Conservation (phyloP, 2,329 filamentous ascomycete genomes). For the Didymella pinodella region DNA sequence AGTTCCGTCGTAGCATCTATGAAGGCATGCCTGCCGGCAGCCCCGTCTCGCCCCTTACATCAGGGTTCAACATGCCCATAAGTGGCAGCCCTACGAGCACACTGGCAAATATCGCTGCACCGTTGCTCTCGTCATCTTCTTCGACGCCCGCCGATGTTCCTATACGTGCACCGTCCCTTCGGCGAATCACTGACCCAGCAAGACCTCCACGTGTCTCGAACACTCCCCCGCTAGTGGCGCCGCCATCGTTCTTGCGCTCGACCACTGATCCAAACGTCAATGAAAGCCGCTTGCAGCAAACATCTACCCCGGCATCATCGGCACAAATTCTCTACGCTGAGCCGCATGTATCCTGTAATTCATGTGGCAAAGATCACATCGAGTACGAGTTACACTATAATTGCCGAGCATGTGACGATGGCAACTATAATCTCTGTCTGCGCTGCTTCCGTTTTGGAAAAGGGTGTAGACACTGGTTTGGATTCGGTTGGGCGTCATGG, state of each 20-base stretch:
- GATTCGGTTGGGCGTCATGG: constrained; percentile 79
- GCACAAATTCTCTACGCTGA: constrained; percentile 64
- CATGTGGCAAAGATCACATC: constrained; percentile 75
- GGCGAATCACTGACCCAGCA: constrained; percentile 44
- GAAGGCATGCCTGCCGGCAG: constrained; percentile 35
- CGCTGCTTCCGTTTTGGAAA: constrained; percentile 78
- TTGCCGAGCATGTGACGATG: constrained; percentile 73
- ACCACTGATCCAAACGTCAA: constrained; percentile 38
- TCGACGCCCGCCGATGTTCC: constrained; percentile 28
- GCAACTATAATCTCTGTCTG: constrained; percentile 80
- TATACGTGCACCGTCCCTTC: constrained; percentile 32
- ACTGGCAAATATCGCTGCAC: constrained; percentile 35
- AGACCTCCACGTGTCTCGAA: constrained; percentile 32
- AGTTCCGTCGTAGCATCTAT: constrained; percentile 43
- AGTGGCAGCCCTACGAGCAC: constrained; percentile 41
- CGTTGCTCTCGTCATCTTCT: constrained; percentile 28
- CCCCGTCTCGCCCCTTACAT: constrained; percentile 40
- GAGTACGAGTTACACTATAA: constrained; percentile 89
- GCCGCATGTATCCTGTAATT: constrained; percentile 75
- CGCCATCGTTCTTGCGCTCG: constrained; percentile 40
- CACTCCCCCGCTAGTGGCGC: constrained; percentile 37
- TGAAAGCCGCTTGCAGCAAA: constrained; percentile 29
- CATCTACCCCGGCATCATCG: constrained; percentile 23
- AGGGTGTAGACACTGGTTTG: constrained; percentile 87
- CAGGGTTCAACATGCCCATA: constrained; percentile 37